Evolutionary conservation across 2,329 filamentous ascomycete genomes (phyloP).

Genomic region (Paraconiothyrium brasiliense): DNA sequence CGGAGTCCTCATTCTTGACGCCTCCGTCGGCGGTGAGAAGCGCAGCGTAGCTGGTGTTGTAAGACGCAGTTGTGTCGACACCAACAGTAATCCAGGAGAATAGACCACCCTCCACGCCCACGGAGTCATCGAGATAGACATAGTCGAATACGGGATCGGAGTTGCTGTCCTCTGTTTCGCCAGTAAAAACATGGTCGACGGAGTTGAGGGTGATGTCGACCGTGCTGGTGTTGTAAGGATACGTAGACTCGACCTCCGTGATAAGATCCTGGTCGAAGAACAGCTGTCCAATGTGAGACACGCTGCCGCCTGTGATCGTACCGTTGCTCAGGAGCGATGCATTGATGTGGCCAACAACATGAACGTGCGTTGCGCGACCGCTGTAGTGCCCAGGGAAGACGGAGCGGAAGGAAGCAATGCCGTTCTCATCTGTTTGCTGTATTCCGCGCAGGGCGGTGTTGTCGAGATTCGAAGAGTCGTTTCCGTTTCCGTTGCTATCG

Average conservation of each 20-base stretch:
- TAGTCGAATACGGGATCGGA: conserved; percentile 65
- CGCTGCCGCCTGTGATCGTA: conserved; percentile 57
- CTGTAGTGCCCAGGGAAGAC: conserved; percentile 52
- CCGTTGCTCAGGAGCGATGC: conserved; percentile 53
- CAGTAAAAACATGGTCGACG: conserved; percentile 58
- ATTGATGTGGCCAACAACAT: conserved; percentile 33
- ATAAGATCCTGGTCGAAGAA: conserved; percentile 69
- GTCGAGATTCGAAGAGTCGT: conserved; percentile 16
- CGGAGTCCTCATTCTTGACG: too few relatives aligned
- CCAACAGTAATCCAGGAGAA: conserved; percentile 25
- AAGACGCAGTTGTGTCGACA: conserved; percentile 15
- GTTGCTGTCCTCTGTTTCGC: conserved; percentile 54
- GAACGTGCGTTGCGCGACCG: conserved; percentile 21
- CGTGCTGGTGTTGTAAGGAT: conserved; percentile 52
- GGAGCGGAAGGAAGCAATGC: conserved; percentile 57
- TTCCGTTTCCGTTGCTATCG: conserved; percentile 14
- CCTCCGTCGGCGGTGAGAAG: neutral
- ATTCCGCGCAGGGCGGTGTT: conserved; percentile 53
- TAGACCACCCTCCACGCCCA: conserved; percentile 19
- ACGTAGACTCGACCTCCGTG: conserved; percentile 55
- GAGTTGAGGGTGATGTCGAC: conserved; percentile 56
- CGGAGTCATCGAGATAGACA: conserved; percentile 60
- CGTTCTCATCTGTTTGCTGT: conserved; percentile 54
- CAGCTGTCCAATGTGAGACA: conserved; percentile 69
- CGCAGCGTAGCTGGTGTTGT: conserved; percentile 15